Conservation (phyloP, 1,284 basidiomycete species). For the Pulchroboletus neoregius region DNA sequence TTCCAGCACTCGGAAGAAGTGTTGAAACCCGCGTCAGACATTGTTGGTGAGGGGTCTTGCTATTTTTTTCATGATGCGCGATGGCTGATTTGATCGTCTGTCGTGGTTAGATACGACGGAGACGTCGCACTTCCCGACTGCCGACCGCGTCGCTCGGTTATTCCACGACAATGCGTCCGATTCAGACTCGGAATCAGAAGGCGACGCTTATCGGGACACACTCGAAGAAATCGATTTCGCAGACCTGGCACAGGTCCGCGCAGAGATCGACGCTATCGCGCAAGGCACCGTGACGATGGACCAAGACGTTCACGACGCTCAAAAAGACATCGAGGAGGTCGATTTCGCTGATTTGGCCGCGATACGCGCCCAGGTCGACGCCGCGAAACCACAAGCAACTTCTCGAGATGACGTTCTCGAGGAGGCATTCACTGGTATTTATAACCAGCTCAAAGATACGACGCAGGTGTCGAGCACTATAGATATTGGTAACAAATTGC, state of each 20-base stretch:
- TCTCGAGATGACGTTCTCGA: not conserved
- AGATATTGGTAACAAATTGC: not conserved
- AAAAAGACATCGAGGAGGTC: constrained; percentile 50
- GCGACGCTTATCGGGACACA: no score
- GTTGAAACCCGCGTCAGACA: constrained; percentile 51
- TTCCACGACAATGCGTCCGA: constrained; percentile 43
- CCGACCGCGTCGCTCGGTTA: constrained; percentile 54
- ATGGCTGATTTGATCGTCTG: constrained; percentile 3
- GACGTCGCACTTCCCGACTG: constrained; percentile 59
- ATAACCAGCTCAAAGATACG: constrained; percentile 9
- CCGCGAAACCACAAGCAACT: not conserved
- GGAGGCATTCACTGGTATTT: constrained; percentile 42
- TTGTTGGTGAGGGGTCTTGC: no score
- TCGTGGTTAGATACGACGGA: constrained; percentile 40
- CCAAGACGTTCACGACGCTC: constrained; percentile 1
- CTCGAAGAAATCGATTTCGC: constrained; percentile 65
- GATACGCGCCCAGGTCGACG: constrained; percentile 33
- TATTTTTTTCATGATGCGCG: not conserved
- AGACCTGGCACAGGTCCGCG: constrained; percentile 47
- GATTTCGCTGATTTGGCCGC: constrained; percentile 58
- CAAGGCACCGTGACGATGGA: constrained; percentile 8
- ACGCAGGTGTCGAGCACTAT: not conserved
- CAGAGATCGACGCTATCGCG: constrained; percentile 22
- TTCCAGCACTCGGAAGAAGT: constrained; percentile 69
- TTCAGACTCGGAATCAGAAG: constrained; percentile 16